Conservation (phyloP, 331 rosid species). For the Cydonia oblonga region DNA sequence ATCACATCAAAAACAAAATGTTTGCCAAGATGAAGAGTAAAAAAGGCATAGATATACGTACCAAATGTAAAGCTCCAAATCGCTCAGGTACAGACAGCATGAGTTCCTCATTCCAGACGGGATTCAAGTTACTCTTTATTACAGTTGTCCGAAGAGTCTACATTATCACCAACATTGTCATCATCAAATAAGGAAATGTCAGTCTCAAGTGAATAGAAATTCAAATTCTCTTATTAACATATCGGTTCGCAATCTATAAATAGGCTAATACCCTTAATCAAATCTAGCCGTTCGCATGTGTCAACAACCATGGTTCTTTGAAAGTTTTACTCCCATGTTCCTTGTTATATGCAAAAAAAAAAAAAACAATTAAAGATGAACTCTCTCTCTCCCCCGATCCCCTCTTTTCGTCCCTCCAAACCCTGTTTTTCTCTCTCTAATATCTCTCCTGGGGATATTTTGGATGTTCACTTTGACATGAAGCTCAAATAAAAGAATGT, state of each 20-base stretch:
- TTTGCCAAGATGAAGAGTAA: not conserved
- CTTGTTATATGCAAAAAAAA: not conserved
- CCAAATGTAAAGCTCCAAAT: constrained; percentile 72
- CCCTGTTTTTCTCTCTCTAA: not conserved
- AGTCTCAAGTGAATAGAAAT: not conserved
- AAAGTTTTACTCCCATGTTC: not conserved
- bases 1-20: too few species aligned
- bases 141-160: constrained; percentile 63
- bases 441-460: not conserved
- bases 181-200: constrained; percentile 14
- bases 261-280: not conserved
- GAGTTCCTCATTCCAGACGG: constrained; percentile 94
- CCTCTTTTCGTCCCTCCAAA: not conserved
- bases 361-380: not conserved
- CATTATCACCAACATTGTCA: constrained; percentile 15
- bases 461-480: not conserved
- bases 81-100: constrained; percentile 86
- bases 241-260: not conserved
- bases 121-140: constrained; percentile 71
- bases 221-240: not conserved
- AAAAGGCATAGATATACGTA: constrained; percentile 24
- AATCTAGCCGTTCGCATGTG: not conserved
- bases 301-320: not conserved
- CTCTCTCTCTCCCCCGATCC: not conserved
- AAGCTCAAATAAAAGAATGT: not conserved